These are phyloP conservation scores for Aspergillus homomorphus DNA, from an alignment of 495 filamentous ascomycete species.

Conservation along the genomic window DNA sequence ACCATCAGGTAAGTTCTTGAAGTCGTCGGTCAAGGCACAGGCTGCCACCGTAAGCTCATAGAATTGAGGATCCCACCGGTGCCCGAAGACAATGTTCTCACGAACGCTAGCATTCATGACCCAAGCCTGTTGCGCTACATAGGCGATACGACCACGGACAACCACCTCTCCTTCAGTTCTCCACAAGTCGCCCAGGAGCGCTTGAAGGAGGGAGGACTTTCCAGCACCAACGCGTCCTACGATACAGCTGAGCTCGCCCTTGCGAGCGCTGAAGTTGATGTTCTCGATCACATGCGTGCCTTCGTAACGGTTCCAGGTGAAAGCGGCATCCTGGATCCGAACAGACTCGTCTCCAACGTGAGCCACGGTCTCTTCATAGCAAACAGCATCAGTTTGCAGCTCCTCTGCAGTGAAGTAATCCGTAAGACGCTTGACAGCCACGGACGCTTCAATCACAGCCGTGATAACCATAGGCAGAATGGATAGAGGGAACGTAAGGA, in stretches of 20 bases:
- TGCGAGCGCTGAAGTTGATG: constrained; percentile 81
- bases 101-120: constrained; percentile 97
- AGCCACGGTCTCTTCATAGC: constrained; percentile 60
- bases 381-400: constrained; percentile 79
- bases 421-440: constrained; percentile 83
- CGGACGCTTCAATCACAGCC: constrained; percentile 90
- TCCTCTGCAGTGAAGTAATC: constrained; percentile 86
- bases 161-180: constrained; percentile 83
- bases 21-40: constrained; percentile 89
- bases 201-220: constrained; percentile 88
- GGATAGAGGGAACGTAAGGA: constrained; percentile 91
- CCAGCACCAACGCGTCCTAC: constrained; percentile 94
- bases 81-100: constrained; percentile 96
- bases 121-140: constrained; percentile 90
- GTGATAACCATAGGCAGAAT: constrained; percentile 98
- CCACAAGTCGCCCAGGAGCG: constrained; percentile 86
- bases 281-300: constrained; percentile 60
- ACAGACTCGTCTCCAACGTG: constrained; percentile 82
- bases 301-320: constrained; percentile 89
- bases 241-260: constrained; percentile 88
- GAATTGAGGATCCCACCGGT: constrained; percentile 90
- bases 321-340: constrained; percentile 75
- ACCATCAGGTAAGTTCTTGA: constrained; percentile 88
- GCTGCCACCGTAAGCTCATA: constrained; percentile 93
- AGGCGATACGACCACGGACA: constrained; percentile 77